These are phyloP conservation scores for Neonectria sp. DNA, from an alignment of 2,329 filamentous ascomycete species.

Conservation along the genomic window DNA sequence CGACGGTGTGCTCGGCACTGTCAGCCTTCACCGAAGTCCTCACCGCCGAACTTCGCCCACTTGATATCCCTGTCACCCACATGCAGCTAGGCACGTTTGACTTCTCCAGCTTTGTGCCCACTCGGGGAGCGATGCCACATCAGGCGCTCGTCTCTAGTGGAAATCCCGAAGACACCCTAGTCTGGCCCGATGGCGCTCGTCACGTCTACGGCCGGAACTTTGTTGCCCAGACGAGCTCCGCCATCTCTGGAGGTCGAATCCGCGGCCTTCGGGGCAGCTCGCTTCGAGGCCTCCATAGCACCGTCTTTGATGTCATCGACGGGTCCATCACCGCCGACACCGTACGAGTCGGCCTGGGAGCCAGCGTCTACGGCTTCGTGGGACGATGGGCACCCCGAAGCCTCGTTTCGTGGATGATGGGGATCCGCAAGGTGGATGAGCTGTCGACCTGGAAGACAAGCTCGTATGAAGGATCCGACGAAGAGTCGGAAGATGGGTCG, in stretches of 20 bases:
- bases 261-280: constrained; percentile 78
- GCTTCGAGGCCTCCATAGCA: constrained; percentile 84
- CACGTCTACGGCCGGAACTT: constrained; percentile 76
- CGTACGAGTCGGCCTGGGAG: constrained; percentile 87
- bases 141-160: constrained; percentile 60
- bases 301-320: constrained; percentile 91
- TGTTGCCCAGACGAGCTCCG: constrained; percentile 67
- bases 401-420: constrained; percentile 95
- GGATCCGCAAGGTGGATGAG: constrained; percentile 75
- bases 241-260: constrained; percentile 70
- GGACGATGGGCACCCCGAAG: constrained; percentile 84
- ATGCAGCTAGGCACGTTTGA: constrained; percentile 95
- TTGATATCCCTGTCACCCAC: constrained; percentile 86
- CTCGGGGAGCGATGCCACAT: constrained; percentile 51
- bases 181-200: constrained; percentile 75
- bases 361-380: constrained; percentile 87
- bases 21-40: constrained; percentile 88
- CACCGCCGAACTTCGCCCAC: constrained; percentile 81
- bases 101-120: constrained; percentile 75
- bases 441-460: constrained; percentile 68
- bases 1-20: constrained; percentile 88
- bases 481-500: constrained; percentile 54
- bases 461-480: constrained; percentile 56
- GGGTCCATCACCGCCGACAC: constrained; percentile 72
- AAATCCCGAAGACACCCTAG: constrained; percentile 64